Percentiles rank a stretch among this genome's conserved stretches.
Conservation (phyloP, 2,329 filamentous ascomycete species). For the Cladorrhinum sp. region DNA sequence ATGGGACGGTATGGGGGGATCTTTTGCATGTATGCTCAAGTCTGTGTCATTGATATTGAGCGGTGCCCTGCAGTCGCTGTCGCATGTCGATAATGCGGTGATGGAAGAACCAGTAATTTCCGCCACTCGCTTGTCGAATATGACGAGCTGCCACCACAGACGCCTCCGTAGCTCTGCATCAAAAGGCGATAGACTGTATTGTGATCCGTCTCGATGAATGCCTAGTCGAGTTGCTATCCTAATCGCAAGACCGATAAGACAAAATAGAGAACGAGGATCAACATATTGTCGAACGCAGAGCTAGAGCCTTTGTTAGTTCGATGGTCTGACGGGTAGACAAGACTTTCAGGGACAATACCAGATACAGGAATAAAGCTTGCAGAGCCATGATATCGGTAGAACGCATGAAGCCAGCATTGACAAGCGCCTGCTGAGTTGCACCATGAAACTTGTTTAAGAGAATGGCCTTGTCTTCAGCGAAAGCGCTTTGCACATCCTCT, state of each 20-base stretch:
- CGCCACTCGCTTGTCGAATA: conserved; percentile 66
- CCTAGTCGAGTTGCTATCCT: conserved; percentile 67
- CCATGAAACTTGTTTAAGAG: conserved; percentile 53
- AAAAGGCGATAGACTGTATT: conserved; percentile 51
- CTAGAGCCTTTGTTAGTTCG: conserved; percentile 35
- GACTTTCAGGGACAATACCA: conserved; percentile 43
- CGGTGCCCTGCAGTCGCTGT: conserved; percentile 54
- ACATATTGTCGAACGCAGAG: conserved; percentile 55
- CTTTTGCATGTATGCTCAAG: conserved; percentile 55
- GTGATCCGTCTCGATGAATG: conserved; percentile 60
- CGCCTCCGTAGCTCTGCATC: conserved; percentile 69
- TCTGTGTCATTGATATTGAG: conserved; percentile 63
- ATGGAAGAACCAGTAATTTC: conserved; percentile 62
- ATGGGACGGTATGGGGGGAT: conserved; percentile 45
- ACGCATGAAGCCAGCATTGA: conserved; percentile 65
- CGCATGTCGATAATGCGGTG: conserved; percentile 51
- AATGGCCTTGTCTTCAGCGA: conserved; percentile 51
- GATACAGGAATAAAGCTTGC: conserved; percentile 65
- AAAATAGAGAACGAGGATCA: conserved; percentile 59
- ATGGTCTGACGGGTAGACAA: neutral
- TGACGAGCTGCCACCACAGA: conserved; percentile 69
- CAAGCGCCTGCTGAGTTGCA: conserved; percentile 61
- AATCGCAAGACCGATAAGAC: conserved; percentile 62
- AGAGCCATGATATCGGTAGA: conserved; percentile 63
- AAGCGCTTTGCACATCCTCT: conserved; percentile 48